Evolutionary conservation across 2,329 filamentous ascomycete species (phyloP).

Genomic region (Tolypocladium cylindrosporum): DNA sequence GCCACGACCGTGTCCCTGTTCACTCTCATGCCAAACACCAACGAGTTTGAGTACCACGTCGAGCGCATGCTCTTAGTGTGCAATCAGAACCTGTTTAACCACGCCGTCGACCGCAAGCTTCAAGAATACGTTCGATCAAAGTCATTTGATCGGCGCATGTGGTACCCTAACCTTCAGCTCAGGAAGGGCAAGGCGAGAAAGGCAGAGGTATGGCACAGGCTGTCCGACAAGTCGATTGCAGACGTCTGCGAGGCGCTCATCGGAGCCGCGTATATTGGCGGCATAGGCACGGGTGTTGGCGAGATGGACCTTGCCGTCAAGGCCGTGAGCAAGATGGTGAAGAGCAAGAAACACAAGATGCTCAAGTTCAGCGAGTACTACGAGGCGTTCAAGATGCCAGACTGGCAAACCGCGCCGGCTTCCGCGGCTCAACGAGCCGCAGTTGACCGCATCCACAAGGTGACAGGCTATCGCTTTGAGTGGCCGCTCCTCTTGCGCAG

Average conservation of each 20-base stretch:
- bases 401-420: slow-evolving; percentile 54
- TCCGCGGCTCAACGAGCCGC: slow-evolving; percentile 62
- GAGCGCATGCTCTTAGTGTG: slow-evolving; percentile 84
- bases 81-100: slow-evolving; percentile 81
- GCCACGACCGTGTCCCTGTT: slow-evolving; percentile 84
- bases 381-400: slow-evolving; percentile 54
- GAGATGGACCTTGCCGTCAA: slow-evolving; percentile 48
- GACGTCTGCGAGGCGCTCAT: slow-evolving; percentile 94
- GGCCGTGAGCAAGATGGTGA: slow-evolving; percentile 61
- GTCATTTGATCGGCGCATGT: slow-evolving; percentile 69
- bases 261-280: slow-evolving; percentile 63
- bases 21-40: slow-evolving; percentile 61
- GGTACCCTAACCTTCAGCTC: slow-evolving; percentile 78
- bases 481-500: slow-evolving; percentile 69
- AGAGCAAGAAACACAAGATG: slow-evolving; percentile 59
- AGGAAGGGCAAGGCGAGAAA: slow-evolving; percentile 58
- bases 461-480: slow-evolving; percentile 54
- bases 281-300: slow-evolving; percentile 14
- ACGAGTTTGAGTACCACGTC: slow-evolving; percentile 83
- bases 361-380: slow-evolving; percentile 64
- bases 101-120: slow-evolving; percentile 55
- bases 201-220: slow-evolving; percentile 42
- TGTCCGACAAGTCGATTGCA: slow-evolving; percentile 84
- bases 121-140: slow-evolving; percentile 74
- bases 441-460: slow-evolving; percentile 50